These are phyloP conservation scores for Mycena chlorophos DNA, from an alignment of 768 basidiomycete species.

Conservation along the genomic window DNA sequence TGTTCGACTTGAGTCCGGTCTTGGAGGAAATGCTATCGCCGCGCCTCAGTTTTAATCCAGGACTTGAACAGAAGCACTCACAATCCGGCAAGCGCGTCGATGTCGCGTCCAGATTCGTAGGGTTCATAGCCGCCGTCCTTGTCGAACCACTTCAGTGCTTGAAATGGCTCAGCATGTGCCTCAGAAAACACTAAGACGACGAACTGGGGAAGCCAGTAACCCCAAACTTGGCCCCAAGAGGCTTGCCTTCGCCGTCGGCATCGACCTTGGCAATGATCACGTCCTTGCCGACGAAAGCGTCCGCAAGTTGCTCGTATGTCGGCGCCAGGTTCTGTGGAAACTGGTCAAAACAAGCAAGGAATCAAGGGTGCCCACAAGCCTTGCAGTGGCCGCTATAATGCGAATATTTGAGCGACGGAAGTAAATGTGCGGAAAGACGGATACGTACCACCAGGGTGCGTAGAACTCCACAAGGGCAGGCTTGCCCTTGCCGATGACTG, in stretches of 20 bases:
- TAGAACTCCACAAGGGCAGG: constrained; percentile 90
- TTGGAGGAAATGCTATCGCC: constrained; percentile 64
- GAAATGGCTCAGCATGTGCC: constrained; percentile 14
- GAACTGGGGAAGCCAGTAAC: constrained; percentile 86
- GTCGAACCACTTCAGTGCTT: constrained; percentile 92
- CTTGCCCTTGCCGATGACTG: constrained; percentile 72
- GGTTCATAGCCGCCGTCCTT: constrained; percentile 62
- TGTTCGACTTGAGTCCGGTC: constrained; percentile 81
- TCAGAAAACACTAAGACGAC: constrained; percentile 33
- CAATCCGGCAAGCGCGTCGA: constrained; percentile 76
- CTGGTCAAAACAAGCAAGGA: constrained; percentile 6
- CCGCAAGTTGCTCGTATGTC: constrained; percentile 82
- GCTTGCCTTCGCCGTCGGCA: constrained; percentile 83
- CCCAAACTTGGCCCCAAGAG: constrained; percentile 73
- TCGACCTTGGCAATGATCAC: constrained; percentile 91
- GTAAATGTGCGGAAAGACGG: neutral
- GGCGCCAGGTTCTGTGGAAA: constrained; percentile 77
- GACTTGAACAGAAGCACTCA: constrained; percentile 38
- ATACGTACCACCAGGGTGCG: constrained; percentile 82
- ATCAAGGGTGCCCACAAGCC: constrained; percentile 39
- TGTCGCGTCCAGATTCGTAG: constrained; percentile 78
- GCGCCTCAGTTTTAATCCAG: neutral
- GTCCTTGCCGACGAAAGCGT: constrained; percentile 79
- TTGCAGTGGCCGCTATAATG: constrained; percentile 79
- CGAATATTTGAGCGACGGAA: constrained; percentile 11